These are phyloP conservation scores for Rachicladosporium sp. DNA, from an alignment of 2,329 filamentous ascomycete genomes.

Conservation along the genomic window DNA sequence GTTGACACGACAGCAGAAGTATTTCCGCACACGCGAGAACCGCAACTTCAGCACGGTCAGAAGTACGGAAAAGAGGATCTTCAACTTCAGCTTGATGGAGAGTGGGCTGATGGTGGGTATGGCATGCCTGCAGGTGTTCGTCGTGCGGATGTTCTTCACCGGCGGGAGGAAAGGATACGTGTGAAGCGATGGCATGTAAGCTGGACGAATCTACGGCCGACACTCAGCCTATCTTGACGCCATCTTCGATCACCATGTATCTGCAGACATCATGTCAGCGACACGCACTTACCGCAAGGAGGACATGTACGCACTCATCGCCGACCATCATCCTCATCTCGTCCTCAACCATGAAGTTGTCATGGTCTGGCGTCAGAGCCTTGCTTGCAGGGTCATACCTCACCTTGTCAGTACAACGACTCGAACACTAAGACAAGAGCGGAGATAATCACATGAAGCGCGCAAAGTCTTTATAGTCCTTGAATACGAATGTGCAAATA, in stretches of 20 bases:
- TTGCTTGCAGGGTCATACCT: slow-evolving; percentile 32
- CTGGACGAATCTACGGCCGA: slow-evolving; percentile 17
- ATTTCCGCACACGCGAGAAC: slow-evolving; percentile 98
- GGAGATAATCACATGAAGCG: slow-evolving; percentile 24
- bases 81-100: slow-evolving; percentile 95
- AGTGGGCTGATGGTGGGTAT: slow-evolving; percentile 83
- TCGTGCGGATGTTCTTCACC: slow-evolving; percentile 98
- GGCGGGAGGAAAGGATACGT: slow-evolving; percentile 52
- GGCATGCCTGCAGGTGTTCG: slow-evolving; percentile 92
- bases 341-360: slow-evolving; percentile 25
- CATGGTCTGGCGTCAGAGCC: slow-evolving; percentile 24
- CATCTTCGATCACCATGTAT: slow-evolving; percentile 20
- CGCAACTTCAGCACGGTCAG: slow-evolving; percentile 96
- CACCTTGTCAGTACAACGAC: not conserved
- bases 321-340: slow-evolving; percentile 35
- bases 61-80: slow-evolving; percentile 89
- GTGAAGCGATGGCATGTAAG: not conserved
- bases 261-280: not conserved
- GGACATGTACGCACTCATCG: slow-evolving; percentile 23
- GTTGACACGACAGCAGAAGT: slow-evolving; percentile 94
- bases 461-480: slow-evolving; percentile 33
- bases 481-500: slow-evolving; percentile 37
- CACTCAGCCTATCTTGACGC: slow-evolving; percentile 32
- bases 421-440: no score
- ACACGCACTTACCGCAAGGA: not conserved